A percentile compares a stretch with the other conserved stretches of the same genome.
Evolutionary conservation across 208 protist species (phyloP).

Genomic region (Trypanosoma rangeli): DNA sequence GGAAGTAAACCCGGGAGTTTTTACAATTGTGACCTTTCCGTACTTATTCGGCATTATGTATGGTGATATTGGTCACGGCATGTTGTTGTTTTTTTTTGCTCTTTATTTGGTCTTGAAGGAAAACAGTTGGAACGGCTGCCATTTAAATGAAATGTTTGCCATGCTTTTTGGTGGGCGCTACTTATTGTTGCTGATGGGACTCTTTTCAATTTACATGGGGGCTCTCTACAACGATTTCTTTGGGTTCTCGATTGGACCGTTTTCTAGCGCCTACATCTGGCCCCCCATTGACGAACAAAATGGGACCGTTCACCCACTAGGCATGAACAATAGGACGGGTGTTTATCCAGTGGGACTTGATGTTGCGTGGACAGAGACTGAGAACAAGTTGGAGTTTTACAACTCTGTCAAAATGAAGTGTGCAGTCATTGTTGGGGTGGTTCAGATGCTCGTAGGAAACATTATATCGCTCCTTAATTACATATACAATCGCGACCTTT

Average conservation of each 20-base stretch:
- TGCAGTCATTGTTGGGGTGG: slow-evolving; percentile 95
- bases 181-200: slow-evolving; percentile 96
- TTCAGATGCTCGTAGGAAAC: slow-evolving; percentile 97
- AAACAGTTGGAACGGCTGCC: slow-evolving; percentile 55
- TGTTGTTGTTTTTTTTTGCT: slow-evolving; percentile 86
- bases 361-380: slow-evolving; percentile 86
- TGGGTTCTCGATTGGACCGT: slow-evolving; percentile 86
- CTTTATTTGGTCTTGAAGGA: slow-evolving; percentile 84
- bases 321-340: slow-evolving; percentile 31
- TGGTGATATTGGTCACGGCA: slow-evolving; percentile 99
- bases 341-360: slow-evolving; percentile 83
- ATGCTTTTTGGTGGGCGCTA: slow-evolving; percentile 93
- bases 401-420: slow-evolving; percentile 99
- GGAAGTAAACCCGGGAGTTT: slow-evolving; percentile 94
- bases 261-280: slow-evolving; percentile 80
- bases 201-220: slow-evolving; percentile 97
- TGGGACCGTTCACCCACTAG: slow-evolving; percentile 35
- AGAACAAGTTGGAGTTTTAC: slow-evolving; percentile 97
- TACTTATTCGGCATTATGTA: slow-evolving; percentile 99
- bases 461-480: slow-evolving; percentile 90
- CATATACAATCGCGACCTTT: slow-evolving; percentile 85
- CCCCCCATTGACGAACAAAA: slow-evolving; percentile 28
- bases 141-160: slow-evolving; percentile 85
- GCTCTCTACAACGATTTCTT: slow-evolving; percentile 98
- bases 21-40: slow-evolving; percentile 99